Evolutionary conservation across 345 rosid species (phyloP).

Genomic region (Salix purpurea): DNA sequence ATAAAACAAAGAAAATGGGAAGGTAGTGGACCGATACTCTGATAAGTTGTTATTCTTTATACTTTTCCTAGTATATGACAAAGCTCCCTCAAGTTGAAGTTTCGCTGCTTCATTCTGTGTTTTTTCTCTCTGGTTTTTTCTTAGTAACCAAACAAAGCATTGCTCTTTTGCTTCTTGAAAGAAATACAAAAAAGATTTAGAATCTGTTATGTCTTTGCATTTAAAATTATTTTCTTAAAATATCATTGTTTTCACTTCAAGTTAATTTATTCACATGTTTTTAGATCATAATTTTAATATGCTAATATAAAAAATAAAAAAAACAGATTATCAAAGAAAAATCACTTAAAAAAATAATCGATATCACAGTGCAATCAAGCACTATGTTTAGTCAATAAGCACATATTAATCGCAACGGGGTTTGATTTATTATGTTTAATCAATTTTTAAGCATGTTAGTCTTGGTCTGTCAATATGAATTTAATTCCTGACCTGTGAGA

Average conservation of each 20-base stretch:
- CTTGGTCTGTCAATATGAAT: neutral
- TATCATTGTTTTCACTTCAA: too few species aligned
- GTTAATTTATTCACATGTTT: too few species aligned
- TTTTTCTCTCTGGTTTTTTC: slow-evolving; percentile 4
- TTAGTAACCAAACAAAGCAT: slow-evolving; percentile 18
- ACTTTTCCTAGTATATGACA: neutral
- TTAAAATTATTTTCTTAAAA: too few species aligned
- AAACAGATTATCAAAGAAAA: too few species aligned
- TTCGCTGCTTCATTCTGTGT: neutral
- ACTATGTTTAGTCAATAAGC: neutral
- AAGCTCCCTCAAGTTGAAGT: neutral
- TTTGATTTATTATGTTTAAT: neutral
- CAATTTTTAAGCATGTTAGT: neutral
- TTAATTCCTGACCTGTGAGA: neutral
- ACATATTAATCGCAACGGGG: slow-evolving; percentile 9
- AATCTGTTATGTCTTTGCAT: too few species aligned
- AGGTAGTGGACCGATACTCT: slow-evolving; percentile 6
- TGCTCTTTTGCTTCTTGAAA: neutral
- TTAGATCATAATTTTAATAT: too few species aligned
- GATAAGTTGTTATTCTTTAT: neutral
- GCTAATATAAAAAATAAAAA: neutral
- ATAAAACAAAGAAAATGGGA: slow-evolving; percentile 9
- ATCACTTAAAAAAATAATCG: too few species aligned
- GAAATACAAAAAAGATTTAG: too few species aligned
- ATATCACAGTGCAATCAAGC: neutral